phyloP scores from a whole-genome alignment of 2,329 filamentous ascomycete species.

The Coccinonectria pachysandricola region DNA sequence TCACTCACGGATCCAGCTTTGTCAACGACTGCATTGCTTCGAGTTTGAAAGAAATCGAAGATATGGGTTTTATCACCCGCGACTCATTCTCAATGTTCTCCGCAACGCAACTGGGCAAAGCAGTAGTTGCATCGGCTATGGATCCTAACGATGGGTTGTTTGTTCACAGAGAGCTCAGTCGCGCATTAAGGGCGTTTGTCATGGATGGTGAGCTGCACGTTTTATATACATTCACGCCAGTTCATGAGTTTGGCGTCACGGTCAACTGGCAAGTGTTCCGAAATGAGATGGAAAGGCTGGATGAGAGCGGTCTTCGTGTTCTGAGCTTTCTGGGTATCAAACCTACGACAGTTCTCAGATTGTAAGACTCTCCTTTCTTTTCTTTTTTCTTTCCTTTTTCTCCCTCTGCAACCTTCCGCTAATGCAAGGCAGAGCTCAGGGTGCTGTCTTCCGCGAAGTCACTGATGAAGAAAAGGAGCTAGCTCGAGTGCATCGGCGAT shows the following conservation, averaged over 20 bases:
- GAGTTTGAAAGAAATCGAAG: slow-evolving; percentile 47
- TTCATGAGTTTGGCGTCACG: slow-evolving; percentile 44
- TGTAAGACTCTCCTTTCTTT: slow-evolving; percentile 49
- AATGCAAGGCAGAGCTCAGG: slow-evolving; percentile 46
- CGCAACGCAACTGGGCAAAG: slow-evolving; percentile 56
- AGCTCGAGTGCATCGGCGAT: slow-evolving; percentile 57
- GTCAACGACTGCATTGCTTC: slow-evolving; percentile 45
- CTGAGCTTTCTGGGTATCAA: slow-evolving; percentile 59
- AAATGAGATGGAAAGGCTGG: slow-evolving; percentile 57
- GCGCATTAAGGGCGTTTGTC: slow-evolving; percentile 61
- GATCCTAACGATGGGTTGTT: slow-evolving; percentile 68
- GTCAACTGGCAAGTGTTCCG: slow-evolving; percentile 67
- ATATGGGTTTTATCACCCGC: slow-evolving; percentile 42
- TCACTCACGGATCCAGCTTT: slow-evolving; percentile 39
- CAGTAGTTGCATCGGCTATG: slow-evolving; percentile 62
- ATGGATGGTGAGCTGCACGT: slow-evolving; percentile 76
- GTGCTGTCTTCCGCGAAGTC: slow-evolving; percentile 52
- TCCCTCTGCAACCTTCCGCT: too few relatives aligned
- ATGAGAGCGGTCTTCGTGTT: slow-evolving; percentile 62
- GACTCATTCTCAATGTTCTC: slow-evolving; percentile 42
- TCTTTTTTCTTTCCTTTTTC: too few relatives aligned
- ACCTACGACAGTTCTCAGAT: slow-evolving; percentile 53
- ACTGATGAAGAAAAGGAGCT: slow-evolving; percentile 49
- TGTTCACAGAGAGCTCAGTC: slow-evolving; percentile 56
- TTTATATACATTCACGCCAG: slow-evolving; percentile 66